These are phyloP conservation scores for Ricinus communis DNA, from an alignment of 345 rosid genomes.

Conservation along the genomic window DNA sequence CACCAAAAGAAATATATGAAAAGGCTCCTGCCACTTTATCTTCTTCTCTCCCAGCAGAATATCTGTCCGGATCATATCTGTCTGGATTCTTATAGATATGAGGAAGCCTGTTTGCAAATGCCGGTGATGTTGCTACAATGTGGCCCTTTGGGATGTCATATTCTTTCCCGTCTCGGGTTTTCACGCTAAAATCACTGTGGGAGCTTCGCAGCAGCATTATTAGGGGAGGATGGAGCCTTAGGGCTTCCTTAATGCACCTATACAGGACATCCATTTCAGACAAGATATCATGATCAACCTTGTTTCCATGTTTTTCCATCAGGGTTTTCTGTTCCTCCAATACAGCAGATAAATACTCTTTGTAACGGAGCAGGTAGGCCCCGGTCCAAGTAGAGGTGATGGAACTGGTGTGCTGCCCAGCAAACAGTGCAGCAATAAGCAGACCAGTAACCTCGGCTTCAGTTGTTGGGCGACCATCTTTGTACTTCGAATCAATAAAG, in stretches of 20 bases:
- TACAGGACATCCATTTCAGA: slow-evolving; percentile 90
- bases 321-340: slow-evolving; percentile 73
- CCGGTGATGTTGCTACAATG: slow-evolving; percentile 91
- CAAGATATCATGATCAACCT: slow-evolving; percentile 81
- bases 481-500: slow-evolving; percentile 95
- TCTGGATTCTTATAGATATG: slow-evolving; percentile 78
- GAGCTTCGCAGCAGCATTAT: slow-evolving; percentile 88
- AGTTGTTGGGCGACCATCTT: slow-evolving; percentile 83
- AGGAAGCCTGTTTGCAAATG: slow-evolving; percentile 91
- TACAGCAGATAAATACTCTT: slow-evolving; percentile 58
- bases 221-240: slow-evolving; percentile 93
- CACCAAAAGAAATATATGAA: slow-evolving; percentile 90
- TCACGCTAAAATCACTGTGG: slow-evolving; percentile 80
- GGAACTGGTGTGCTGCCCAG: slow-evolving; percentile 99
- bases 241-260: slow-evolving; percentile 93
- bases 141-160: slow-evolving; percentile 95
- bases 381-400: slow-evolving; percentile 98
- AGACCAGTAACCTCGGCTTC: slow-evolving; percentile 87
- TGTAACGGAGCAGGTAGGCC: slow-evolving; percentile 72
- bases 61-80: slow-evolving; percentile 82
- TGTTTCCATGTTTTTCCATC: slow-evolving; percentile 74
- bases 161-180: slow-evolving; percentile 69
- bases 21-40: slow-evolving; percentile 88
- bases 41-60: slow-evolving; percentile 84
- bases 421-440: slow-evolving; percentile 96